Base-by-base conservation (phyloP, 2,329 filamentous ascomycete species). In the Cladosporium sp. region DNA sequence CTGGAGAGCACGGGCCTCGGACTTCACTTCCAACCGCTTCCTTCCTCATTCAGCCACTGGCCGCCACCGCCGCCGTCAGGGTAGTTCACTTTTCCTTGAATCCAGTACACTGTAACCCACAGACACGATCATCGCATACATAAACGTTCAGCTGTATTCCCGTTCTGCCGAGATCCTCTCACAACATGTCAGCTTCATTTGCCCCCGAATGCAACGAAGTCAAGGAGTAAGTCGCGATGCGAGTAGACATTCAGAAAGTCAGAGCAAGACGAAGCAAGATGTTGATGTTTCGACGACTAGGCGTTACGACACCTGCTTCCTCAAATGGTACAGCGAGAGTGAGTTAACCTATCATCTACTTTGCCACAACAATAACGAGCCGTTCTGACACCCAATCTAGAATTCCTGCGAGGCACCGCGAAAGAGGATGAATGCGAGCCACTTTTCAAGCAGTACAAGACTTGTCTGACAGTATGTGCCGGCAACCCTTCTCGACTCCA, bases 261-360 rank as follows among this genome's bases (percentile, higher is more conserved):
- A n/a, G n/a, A n/a, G n/a, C n/a, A n/a, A n/a, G n/a, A 96, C 61
- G 86, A 95, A 64, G 81, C 92, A 96, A 92, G 96, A 72, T 63
- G 45, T 27, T 13, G n/a, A 7, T 9, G 5, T 11, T n/a, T 2
- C 32, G 15, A 33, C 15, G n/a, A 7, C 18, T 54, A 96, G 91
- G 68, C 88, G 85, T 61, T 98, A 98, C 67, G 93, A 98, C 69
- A 91, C 86, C 46, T 98, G 93, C 73, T 98, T 98, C 68, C 75
- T 98, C 57, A 97, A 95, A 72, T 98, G 93, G 93, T 98, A 98
- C 70, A 96, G 91, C 66, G 93, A 98, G 72, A 97, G 93, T 96
- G 77, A 52, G 85, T 69, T 25, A 19, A n/a, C 30, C 7, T 12
- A 19, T 32, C 32, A 9, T 22, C 15, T 13, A 3, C 43, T 25